A percentile compares a stretch with the other conserved stretches of the same genome.
Conservation (phyloP, 2,329 filamentous ascomycete species). For the Didymella arachidicola region DNA sequence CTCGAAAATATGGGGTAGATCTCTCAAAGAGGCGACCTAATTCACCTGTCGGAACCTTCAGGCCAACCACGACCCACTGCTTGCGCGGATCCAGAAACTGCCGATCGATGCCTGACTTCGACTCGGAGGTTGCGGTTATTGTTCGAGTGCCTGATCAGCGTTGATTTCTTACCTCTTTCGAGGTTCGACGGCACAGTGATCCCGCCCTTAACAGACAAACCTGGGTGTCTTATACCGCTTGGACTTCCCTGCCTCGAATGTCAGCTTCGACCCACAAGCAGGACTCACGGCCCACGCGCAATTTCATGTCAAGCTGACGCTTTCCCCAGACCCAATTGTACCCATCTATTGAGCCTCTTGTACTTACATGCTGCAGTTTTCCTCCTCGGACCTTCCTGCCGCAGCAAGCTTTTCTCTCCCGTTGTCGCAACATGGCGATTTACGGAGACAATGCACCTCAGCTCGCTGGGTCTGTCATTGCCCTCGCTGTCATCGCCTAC, state of each 20-base stretch:
- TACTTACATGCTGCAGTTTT: background rate
- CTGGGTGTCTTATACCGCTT: background rate
- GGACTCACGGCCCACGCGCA: constrained; percentile 4
- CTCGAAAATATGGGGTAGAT: background rate
- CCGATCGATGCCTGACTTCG: background rate
- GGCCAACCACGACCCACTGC: constrained; percentile 4
- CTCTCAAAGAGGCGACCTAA: background rate
- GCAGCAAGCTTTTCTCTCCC: background rate
- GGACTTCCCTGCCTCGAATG: constrained; percentile 3
- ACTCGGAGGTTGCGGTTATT: constrained; percentile 1
- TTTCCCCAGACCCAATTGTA: background rate
- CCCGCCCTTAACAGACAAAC: background rate
- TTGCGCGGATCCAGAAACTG: background rate
- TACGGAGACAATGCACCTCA: constrained; percentile 19
- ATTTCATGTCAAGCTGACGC: constrained; percentile 7
- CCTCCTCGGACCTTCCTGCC: background rate
- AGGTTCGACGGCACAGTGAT: background rate
- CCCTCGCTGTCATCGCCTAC: constrained; percentile 25
- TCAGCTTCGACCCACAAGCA: constrained; percentile 9
- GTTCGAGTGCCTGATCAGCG: constrained; percentile 5
- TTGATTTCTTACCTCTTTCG: background rate
- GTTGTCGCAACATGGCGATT: constrained; percentile 8
- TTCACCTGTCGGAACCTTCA: background rate
- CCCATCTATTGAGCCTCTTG: background rate
- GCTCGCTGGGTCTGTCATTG: constrained; percentile 31